Evolutionary conservation across 2,329 filamentous ascomycete species (phyloP).

Genomic region (Diaporthe sp.): DNA sequence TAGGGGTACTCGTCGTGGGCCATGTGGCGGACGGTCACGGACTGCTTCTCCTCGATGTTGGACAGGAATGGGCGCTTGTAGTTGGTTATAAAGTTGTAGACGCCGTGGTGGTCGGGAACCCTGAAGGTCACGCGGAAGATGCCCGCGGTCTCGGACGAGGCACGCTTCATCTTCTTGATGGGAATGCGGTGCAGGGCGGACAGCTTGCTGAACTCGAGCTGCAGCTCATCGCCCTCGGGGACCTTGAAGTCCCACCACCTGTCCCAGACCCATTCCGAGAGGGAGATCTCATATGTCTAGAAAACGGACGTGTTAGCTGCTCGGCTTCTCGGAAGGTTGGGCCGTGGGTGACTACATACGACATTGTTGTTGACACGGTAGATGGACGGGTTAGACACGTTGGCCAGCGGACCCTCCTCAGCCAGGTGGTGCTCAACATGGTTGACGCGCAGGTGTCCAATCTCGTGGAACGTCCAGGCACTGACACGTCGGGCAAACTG

Average conservation of each 20-base stretch:
- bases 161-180: constrained; percentile 64
- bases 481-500: constrained; percentile 88
- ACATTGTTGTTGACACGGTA: constrained; percentile 98
- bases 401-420: constrained; percentile 62
- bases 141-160: constrained; percentile 74
- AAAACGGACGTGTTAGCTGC: constrained; percentile 48
- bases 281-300: constrained; percentile 86
- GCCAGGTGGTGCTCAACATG: constrained; percentile 83
- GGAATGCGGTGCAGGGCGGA: constrained; percentile 94
- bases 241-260: constrained; percentile 81
- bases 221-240: constrained; percentile 79
- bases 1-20: constrained; percentile 97
- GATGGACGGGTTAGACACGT: constrained; percentile 83
- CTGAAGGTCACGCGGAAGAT: constrained; percentile 83
- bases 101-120: constrained; percentile 96
- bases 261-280: constrained; percentile 87
- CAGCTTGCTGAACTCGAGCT: constrained; percentile 99
- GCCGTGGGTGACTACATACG: constrained; percentile 69
- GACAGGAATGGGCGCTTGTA: constrained; percentile 96
- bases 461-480: constrained; percentile 98
- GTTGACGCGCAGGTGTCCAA: constrained; percentile 88
- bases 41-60: constrained; percentile 92
- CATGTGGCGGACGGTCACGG: constrained; percentile 95
- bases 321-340: constrained; percentile 14
- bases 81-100: constrained; percentile 98